Percentiles rank a stretch among this genome's conserved stretches.
Evolutionary conservation across 2,329 filamentous ascomycete species (phyloP).

Genomic region (Fusarium newnesense): DNA sequence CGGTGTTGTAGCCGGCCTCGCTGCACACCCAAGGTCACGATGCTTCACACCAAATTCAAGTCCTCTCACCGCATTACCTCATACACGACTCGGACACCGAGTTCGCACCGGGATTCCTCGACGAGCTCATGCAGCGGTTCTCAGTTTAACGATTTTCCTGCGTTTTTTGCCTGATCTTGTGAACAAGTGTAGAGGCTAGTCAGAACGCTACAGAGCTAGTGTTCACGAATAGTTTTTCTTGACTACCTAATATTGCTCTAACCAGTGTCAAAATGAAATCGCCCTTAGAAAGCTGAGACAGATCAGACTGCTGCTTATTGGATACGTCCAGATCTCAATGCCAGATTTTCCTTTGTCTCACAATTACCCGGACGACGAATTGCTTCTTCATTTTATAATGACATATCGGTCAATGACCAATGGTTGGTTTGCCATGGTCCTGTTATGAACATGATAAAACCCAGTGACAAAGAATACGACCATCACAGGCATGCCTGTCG

Average conservation of each 20-base stretch:
- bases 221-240: slow-evolving; percentile 21
- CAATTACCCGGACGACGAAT: neutral
- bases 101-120: slow-evolving; percentile 43
- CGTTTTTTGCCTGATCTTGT: slow-evolving; percentile 35
- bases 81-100: slow-evolving; percentile 45
- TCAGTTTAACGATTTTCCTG: slow-evolving; percentile 33
- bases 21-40: slow-evolving; percentile 40
- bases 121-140: slow-evolving; percentile 40
- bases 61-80: slow-evolving; percentile 46
- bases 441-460: slow-evolving; percentile 2
- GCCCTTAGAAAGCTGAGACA: slow-evolving; percentile 12
- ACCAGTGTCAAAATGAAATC: neutral
- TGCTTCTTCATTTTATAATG: slow-evolving; percentile 7
- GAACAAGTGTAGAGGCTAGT: slow-evolving; percentile 35
- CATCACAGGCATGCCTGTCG: slow-evolving; percentile 13
- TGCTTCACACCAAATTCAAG: slow-evolving; percentile 43
- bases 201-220: slow-evolving; percentile 29
- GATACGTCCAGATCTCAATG: neutral
- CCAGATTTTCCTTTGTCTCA: neutral
- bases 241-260: slow-evolving; percentile 2
- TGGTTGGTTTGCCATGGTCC: neutral
- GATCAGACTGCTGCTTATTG: slow-evolving; percentile 6
- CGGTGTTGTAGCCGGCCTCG: slow-evolving; percentile 41
- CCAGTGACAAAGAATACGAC: neutral
- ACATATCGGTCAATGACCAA: slow-evolving; percentile 4